Percentiles rank a stretch among this genome's conserved stretches.
Conservation (phyloP, 257 asterid genomes). For the Ligustrum vulgare region DNA sequence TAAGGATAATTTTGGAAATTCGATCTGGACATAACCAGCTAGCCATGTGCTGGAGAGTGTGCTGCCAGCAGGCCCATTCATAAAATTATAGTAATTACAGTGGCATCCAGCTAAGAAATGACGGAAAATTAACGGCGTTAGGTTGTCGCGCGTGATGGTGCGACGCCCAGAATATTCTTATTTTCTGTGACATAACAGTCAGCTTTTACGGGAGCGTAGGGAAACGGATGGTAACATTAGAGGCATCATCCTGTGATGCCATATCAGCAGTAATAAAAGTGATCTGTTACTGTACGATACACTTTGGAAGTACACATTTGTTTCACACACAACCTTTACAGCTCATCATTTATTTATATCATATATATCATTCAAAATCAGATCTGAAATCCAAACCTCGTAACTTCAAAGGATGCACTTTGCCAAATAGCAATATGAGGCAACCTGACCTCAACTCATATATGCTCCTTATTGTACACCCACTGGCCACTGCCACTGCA, state of each 20-base stretch:
- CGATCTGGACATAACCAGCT: slow-evolving; percentile 10
- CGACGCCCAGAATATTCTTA: background rate
- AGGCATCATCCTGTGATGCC: background rate
- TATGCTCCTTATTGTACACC: no score
- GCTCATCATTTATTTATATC: no score
- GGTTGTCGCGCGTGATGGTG: background rate
- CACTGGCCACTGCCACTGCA: no score
- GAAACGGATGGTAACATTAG: background rate
- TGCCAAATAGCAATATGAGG: no score
- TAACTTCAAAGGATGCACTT: no score
- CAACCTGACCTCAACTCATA: no score
- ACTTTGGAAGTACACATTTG: no score
- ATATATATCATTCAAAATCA: no score
- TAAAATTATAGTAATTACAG: background rate
- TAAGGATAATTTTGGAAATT: background rate
- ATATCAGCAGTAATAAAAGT: no score
- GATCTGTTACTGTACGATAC: no score
- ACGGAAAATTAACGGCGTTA: background rate
- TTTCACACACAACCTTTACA: no score
- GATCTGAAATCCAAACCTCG: no score
- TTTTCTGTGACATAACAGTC: background rate
- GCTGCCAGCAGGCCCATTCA: slow-evolving; percentile 13
- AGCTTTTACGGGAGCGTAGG: background rate
- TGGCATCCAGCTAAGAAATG: slow-evolving; percentile 15
- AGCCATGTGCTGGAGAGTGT: slow-evolving; percentile 19